Evolutionary conservation across 305 asterid species (phyloP), one percentile per base, ranked within the genome.

Genomic region (Petunia hybrid): DNA sequence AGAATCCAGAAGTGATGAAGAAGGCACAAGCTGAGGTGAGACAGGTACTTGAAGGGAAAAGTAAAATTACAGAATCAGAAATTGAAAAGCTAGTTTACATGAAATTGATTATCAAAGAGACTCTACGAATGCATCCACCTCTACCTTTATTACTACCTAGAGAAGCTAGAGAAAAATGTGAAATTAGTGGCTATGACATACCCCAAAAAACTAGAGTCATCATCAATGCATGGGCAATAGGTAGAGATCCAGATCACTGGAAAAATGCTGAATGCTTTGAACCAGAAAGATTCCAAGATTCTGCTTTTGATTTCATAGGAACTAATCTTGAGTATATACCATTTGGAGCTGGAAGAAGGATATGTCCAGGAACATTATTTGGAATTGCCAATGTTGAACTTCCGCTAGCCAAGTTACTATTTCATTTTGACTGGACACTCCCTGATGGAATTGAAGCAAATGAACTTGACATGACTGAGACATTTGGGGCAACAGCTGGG

Each of bases 1-100:
- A 75, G 79, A 75, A 75, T 57, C 79, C 66, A 55, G 35, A 14
- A 55, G 79, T 55, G 65, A 55, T 53, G 65, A 10, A 38, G 36
- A 75, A 57, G 40, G 79, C 79, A 57, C 79, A 75, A 75, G 66
- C 66, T 3, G 79, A 55, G 79, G 79, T 75, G 38, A 75, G 79
- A 55, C 2, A 1, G 14, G 79, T 40, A 22, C 53, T 14, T 3
- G 6, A 40, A 12, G 65, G 65, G 8, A 53, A 53, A 75, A 75
- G 51, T 35, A 38, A 53, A 53, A 57, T 75, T 5, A 57, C 45
- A 51, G 79, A 75, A 55, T 6, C 51, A 16, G 46, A 57, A n/a
- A 53, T 38, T 75, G 64, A 75, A 6, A 57, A 75, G 51, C 2
- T 75, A 4, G 48, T 35, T 53, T 75, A 75, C 6, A 53, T 75